These are phyloP conservation scores for Cicer judaicum DNA, from an alignment of 306 rosid species.

Conservation along the genomic window DNA sequence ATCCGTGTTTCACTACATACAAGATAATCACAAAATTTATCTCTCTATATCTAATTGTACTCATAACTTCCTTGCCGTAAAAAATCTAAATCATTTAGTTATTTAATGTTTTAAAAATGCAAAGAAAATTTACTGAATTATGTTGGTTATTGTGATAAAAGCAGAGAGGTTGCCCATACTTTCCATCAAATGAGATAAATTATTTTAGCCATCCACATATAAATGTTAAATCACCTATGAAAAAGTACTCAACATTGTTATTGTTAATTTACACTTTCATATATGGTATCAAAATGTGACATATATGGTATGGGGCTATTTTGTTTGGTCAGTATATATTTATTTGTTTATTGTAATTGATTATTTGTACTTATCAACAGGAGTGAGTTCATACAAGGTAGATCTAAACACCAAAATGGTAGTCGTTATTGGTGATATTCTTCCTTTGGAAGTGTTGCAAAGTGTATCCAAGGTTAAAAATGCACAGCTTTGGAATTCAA, in stretches of 20 bases:
- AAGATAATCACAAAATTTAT: no score
- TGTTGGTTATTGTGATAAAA: background rate
- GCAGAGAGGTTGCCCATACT: conserved; percentile 13
- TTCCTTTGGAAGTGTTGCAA: conserved; percentile 75
- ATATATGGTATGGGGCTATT: conserved; percentile 29
- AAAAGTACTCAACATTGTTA: conserved; percentile 45
- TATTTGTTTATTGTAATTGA: background rate
- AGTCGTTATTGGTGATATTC: conserved; percentile 77
- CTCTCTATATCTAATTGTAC: no score
- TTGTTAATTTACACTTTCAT: background rate
- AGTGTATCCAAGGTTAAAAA: conserved; percentile 78
- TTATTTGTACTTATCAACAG: conserved; percentile 43
- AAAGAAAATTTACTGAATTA: conserved; percentile 9
- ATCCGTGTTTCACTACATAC: no score
- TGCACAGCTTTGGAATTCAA: conserved; percentile 69
- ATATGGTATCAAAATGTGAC: background rate
- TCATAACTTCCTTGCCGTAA: no score
- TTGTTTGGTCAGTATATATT: conserved; percentile 11
- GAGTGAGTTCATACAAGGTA: conserved; percentile 80
- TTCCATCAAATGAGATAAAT: background rate
- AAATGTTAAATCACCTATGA: conserved; percentile 3
- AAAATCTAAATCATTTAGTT: no score
- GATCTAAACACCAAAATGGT: conserved; percentile 83
- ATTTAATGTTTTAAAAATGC: background rate
- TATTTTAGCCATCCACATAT: conserved; percentile 23